Percentiles rank a stretch among this genome's conserved stretches.
Conservation (phyloP, 2,329 filamentous ascomycete species). For the Tolypocladium endophyticum region DNA sequence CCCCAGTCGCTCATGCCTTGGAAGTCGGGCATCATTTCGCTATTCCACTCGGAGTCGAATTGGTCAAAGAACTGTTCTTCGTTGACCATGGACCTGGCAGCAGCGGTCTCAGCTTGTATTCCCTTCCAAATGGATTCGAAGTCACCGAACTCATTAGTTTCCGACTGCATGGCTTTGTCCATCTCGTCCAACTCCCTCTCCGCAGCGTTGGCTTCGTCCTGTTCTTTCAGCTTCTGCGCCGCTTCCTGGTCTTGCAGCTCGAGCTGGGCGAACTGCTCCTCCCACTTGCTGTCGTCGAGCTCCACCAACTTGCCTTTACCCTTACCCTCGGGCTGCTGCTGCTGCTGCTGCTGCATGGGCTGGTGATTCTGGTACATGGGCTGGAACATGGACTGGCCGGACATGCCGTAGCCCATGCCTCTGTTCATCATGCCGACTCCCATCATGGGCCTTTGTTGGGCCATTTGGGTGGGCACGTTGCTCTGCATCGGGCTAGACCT, state of each 20-base stretch:
- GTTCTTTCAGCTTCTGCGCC: constrained; percentile 31
- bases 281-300: constrained; percentile 89
- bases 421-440: constrained; percentile 38
- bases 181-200: constrained; percentile 82
- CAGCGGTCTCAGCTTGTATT: constrained; percentile 65
- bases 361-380: constrained; percentile 35
- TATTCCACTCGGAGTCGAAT: constrained; percentile 72
- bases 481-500: constrained; percentile 50
- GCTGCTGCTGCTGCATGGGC: constrained; percentile 35
- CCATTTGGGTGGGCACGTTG: constrained; percentile 33
- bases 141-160: constrained; percentile 69
- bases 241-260: constrained; percentile 50
- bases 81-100: constrained; percentile 61
- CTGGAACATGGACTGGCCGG: constrained; percentile 40
- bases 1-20: constrained; percentile 55
- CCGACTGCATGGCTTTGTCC: constrained; percentile 57
- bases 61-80: constrained; percentile 52
- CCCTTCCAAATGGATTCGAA: constrained; percentile 86
- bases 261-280: constrained; percentile 88
- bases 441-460: constrained; percentile 53
- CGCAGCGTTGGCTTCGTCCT: constrained; percentile 58
- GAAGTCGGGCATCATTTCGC: constrained; percentile 42
- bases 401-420: constrained; percentile 35
- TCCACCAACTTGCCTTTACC: constrained; percentile 92
- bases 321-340: constrained; percentile 45